A percentile compares a stretch with the other conserved stretches of the same genome.
phyloP scores from a whole-genome alignment of 192 early-diverging fungal species.

The Backusella tarrabulga region DNA sequence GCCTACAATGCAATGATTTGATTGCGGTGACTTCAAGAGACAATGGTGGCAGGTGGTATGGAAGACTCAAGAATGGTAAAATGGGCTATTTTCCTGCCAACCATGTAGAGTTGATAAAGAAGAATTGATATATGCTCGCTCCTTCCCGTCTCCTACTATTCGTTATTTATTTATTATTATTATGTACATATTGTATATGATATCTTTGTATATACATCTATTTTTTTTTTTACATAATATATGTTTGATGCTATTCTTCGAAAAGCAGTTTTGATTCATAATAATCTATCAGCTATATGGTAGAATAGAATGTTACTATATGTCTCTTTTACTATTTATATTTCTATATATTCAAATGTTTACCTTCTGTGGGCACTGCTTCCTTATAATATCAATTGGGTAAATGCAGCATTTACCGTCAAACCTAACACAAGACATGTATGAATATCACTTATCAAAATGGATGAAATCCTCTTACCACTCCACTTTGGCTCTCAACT shows the following conservation, averaged over 20 bases:
- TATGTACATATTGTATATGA: neutral
- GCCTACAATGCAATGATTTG: neutral
- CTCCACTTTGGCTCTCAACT: neutral
- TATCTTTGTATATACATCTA: neutral
- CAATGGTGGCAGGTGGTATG: conserved; percentile 81
- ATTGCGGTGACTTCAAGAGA: neutral
- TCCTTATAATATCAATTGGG: neutral
- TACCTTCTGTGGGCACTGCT: neutral
- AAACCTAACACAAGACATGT: neutral
- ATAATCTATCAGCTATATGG: neutral
- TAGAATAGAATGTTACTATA: neutral
- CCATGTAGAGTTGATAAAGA: conserved; percentile 86
- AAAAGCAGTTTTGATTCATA: neutral
- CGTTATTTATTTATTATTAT: neutral
- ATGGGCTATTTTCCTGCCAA: conserved; percentile 90
- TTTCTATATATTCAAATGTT: neutral
- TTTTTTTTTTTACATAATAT: neutral
- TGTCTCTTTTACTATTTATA: neutral
- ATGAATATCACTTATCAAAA: neutral
- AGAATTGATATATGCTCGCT: conserved; percentile 29
- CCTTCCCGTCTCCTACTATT: neutral
- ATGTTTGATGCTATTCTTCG: neutral
- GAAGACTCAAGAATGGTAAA: conserved; percentile 74
- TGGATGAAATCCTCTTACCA: neutral
- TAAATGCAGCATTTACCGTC: neutral